phyloP scores from a whole-genome alignment of 116 monocot genomes.

The Cymodocea nodosa region DNA sequence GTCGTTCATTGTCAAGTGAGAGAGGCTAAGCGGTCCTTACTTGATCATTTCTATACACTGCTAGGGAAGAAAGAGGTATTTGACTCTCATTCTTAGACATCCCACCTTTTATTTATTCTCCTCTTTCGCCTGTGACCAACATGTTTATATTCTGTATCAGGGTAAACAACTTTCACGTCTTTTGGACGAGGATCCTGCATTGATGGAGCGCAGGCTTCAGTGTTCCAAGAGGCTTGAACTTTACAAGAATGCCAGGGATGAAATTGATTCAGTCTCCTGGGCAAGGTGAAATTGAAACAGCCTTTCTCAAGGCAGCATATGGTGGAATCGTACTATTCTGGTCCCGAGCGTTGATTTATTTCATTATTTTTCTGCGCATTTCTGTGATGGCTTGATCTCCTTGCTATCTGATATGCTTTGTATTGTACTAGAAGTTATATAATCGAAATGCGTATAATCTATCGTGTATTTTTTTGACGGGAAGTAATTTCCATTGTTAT shows the following conservation, averaged over 20 bases:
- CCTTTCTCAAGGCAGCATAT: too few species aligned
- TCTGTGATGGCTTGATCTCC: constrained; percentile 4
- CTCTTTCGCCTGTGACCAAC: neutral
- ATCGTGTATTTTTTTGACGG: too few species aligned
- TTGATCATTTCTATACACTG: constrained; percentile 54
- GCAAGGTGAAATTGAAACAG: neutral
- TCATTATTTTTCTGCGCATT: neutral
- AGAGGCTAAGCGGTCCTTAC: constrained; percentile 59
- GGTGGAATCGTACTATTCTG: neutral
- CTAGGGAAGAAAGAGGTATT: constrained; percentile 55
- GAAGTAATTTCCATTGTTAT: too few species aligned
- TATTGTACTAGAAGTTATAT: neutral
- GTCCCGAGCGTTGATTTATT: neutral
- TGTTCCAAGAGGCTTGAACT: constrained; percentile 60
- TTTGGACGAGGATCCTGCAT: constrained; percentile 61
- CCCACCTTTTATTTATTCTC: neutral
- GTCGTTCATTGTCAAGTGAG: constrained; percentile 71
- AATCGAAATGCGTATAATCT: too few species aligned
- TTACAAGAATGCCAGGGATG: constrained; percentile 62
- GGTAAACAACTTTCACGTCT: constrained; percentile 42
- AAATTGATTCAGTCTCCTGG: constrained; percentile 50
- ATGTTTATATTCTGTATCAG: constrained; percentile 13
- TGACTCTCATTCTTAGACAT: neutral
- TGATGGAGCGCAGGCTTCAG: constrained; percentile 58
- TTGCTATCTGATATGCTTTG: neutral